Evolutionary conservation across 257 asterid species (phyloP).

Genomic region (Solanum ossicruentum): DNA sequence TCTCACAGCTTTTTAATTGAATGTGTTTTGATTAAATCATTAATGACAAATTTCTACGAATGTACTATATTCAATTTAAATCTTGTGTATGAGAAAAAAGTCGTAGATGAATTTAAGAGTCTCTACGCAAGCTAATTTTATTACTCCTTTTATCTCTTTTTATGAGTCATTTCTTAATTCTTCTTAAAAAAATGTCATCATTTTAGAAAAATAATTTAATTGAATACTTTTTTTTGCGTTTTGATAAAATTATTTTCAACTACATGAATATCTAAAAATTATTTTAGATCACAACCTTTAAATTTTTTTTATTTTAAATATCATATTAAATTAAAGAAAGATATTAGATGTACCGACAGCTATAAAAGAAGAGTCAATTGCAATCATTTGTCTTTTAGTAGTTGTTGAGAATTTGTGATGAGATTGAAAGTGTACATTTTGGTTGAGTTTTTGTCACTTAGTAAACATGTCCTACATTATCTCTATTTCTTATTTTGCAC

Average conservation of each 20-base stretch:
- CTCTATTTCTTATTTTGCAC: neutral
- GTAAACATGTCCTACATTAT: neutral
- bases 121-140: neutral
- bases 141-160: too few relatives aligned
- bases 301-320: too few relatives aligned
- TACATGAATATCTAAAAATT: too few relatives aligned
- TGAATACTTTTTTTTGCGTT: too few relatives aligned
- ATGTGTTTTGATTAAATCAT: neutral
- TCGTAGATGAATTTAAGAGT: neutral
- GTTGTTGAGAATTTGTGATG: neutral
- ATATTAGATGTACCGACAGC: too few relatives aligned
- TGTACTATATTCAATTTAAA: neutral
- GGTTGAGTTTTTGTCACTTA: neutral
- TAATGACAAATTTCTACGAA: neutral
- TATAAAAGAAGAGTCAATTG: neutral
- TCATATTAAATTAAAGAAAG: too few relatives aligned
- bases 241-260: rapidly evolving
- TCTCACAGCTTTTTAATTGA: neutral
- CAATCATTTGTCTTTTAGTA: neutral
- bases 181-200: rapidly evolving
- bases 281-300: too few relatives aligned
- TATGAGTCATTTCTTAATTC: too few relatives aligned
- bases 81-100: neutral
- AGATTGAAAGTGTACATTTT: neutral
- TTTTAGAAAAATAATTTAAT: too few relatives aligned